Evolutionary conservation across 2,329 filamentous ascomycete species (phyloP), one percentile per base, ranked within the genome.

Genomic region (Fonsecaea pedrosoi): DNA sequence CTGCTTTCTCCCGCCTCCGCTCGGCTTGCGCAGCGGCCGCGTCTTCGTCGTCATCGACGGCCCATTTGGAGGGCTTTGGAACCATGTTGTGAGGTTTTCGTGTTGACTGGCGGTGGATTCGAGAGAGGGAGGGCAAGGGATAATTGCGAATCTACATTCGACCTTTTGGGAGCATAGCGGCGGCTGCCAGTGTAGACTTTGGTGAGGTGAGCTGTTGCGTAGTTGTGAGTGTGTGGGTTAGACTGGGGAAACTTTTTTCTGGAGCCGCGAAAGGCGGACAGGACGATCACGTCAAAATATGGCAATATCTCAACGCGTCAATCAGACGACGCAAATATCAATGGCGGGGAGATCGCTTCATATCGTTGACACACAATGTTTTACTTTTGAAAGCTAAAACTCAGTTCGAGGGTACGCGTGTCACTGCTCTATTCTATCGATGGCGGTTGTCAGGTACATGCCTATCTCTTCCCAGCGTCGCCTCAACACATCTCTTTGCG

Each of bases 1-100:
- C 90, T 79, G 96, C 92, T 80, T 94, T 97, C 77, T 95, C 92
- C 69, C 84, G 86, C 79, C 90, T 94, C 63, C 88, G 84, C 75
- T 89, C 87, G 21, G 89, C 88, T 67, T 79, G 62, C 57, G 92
- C 89, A 50, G 90, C 84, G 53, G 87, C 91, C 25, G 88, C 87
- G 50, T 54, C 59, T 77, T 97, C 93, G 72, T 93, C 92, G 73
- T 92, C 91, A 54, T 90, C 88, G 75, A 93, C 87, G 71, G 91
- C 92, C 95, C 95, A 99, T 79, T 94, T 89, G 59, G 94, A 97
- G 35, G 54, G 30, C 56, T 59, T 67, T 6, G 64, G 54, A 30
- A 45, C 35, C 64, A 66, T 66, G 32, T 30, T 40, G 25, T 15
- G 40, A 34, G 4, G 15, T 18, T 10, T 10, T 25, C 25, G 40